Evolutionary conservation across 768 basidiomycete species (phyloP).

Genomic region (Kwoniella heveanensis): DNA sequence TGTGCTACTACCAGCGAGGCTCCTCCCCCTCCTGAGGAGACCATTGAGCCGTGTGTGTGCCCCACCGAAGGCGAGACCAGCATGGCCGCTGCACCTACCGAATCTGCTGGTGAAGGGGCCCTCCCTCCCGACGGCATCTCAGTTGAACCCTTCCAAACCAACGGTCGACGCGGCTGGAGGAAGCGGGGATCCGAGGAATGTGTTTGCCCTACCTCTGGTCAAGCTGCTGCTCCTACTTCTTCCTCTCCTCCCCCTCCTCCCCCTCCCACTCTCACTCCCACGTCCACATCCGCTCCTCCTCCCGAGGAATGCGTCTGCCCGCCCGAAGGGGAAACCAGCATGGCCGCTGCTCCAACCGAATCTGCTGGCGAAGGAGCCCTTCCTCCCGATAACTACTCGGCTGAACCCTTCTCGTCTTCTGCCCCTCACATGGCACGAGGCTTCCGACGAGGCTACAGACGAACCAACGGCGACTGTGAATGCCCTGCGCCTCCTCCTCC

Average conservation of each 20-base stretch:
- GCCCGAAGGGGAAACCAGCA: not conserved
- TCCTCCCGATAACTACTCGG: not conserved
- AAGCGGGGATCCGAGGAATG: slow-evolving; percentile 4
- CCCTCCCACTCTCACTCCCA: not conserved
- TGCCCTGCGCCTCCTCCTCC: slow-evolving; percentile 12
- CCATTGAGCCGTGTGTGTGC: slow-evolving; percentile 15
- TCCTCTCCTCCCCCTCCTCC: slow-evolving; percentile 15
- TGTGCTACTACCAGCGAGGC: slow-evolving; percentile 3
- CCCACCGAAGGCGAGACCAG: not conserved
- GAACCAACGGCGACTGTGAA: slow-evolving; percentile 8
- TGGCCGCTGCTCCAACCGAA: slow-evolving; percentile 4
- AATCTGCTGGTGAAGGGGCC: slow-evolving; percentile 8
- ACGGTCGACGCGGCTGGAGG: slow-evolving; percentile 2
- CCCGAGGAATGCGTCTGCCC: slow-evolving; percentile 13
- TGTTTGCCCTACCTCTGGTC: slow-evolving; percentile 8
- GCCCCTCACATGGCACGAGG: not conserved
- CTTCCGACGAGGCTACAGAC: not conserved
- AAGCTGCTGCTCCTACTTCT: slow-evolving; percentile 8
- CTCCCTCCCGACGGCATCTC: not conserved
- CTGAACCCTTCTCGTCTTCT: too few relatives aligned
- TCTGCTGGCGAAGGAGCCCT: slow-evolving; percentile 6
- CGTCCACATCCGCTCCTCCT: slow-evolving; percentile 2
- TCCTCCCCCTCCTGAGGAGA: slow-evolving; percentile 7
- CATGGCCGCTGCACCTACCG: slow-evolving; percentile 4
- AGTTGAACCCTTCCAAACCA: not conserved